Evolutionary conservation across 2,329 filamentous ascomycete genomes (phyloP).

Genomic region (Sphaerulina vaccinii): DNA sequence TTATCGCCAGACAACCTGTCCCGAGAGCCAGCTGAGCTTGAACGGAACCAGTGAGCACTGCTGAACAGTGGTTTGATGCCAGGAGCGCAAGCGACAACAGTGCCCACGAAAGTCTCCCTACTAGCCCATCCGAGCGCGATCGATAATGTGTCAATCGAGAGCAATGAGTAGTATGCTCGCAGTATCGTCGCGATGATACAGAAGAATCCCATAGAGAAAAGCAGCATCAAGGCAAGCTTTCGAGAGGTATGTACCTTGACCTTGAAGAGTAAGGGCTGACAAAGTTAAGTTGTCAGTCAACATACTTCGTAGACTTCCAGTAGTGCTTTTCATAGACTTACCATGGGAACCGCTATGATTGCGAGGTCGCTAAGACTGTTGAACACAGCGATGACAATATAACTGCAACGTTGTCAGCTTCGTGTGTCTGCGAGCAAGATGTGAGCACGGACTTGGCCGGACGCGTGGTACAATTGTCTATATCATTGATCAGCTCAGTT

Average conservation of each 20-base stretch:
- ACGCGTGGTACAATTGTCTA: background rate
- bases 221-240: conserved; percentile 53
- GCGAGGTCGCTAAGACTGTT: conserved; percentile 61
- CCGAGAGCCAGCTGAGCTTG: conserved; percentile 10
- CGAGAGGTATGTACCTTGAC: conserved; percentile 52
- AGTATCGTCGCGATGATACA: conserved; percentile 49
- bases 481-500: background rate
- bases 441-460: background rate
- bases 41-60: conserved; percentile 21
- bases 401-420: conserved; percentile 45
- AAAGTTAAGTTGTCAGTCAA: background rate
- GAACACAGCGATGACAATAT: conserved; percentile 59
- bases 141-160: conserved; percentile 41
- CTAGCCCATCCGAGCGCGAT: conserved; percentile 52
- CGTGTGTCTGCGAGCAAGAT: background rate
- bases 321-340: background rate
- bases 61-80: conserved; percentile 55
- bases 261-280: conserved; percentile 49
- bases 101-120: conserved; percentile 53
- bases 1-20: conserved; percentile 15
- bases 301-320: background rate
- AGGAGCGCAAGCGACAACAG: conserved; percentile 56
- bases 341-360: conserved; percentile 58
- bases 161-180: conserved; percentile 51
- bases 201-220: conserved; percentile 54